Conservation (phyloP, 305 asterid genomes). For the Stenogyne calaminthoides region DNA sequence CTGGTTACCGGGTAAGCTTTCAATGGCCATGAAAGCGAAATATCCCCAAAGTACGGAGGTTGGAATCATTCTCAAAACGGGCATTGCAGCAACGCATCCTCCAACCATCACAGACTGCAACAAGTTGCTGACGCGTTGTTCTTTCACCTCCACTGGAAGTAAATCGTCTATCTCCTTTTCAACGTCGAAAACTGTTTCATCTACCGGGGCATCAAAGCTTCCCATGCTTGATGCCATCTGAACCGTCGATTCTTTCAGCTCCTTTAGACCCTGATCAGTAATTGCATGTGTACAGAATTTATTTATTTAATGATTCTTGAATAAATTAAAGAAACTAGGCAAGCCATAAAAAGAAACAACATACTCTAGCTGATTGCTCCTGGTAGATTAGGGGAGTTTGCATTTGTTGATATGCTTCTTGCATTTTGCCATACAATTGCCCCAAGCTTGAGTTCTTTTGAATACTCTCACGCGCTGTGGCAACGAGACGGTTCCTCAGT, state of each 20-base stretch:
- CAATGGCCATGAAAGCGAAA: slow-evolving; percentile 95
- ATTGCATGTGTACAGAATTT: no score
- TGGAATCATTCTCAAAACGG: slow-evolving; percentile 84
- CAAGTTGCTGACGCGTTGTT: slow-evolving; percentile 86
- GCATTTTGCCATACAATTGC: slow-evolving; percentile 85
- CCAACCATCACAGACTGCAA: slow-evolving; percentile 82
- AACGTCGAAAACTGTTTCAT: slow-evolving; percentile 75
- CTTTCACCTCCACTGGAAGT: slow-evolving; percentile 88
- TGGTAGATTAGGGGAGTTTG: slow-evolving; percentile 90
- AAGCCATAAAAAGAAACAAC: neutral
- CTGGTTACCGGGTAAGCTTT: slow-evolving; percentile 89
- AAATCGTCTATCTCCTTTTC: slow-evolving; percentile 89
- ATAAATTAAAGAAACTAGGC: no score
- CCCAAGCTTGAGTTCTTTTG: slow-evolving; percentile 74
- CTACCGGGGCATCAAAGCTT: slow-evolving; percentile 77
- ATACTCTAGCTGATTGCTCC: slow-evolving; percentile 59
- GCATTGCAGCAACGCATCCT: slow-evolving; percentile 90
- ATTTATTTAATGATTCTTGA: no score
- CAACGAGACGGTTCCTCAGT: slow-evolving; percentile 75
- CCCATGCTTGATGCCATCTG: slow-evolving; percentile 86
- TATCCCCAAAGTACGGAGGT: slow-evolving; percentile 96
- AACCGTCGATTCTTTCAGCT: slow-evolving; percentile 78
- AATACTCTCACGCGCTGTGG: slow-evolving; percentile 72
- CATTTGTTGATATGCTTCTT: slow-evolving; percentile 87
- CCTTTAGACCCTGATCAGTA: slow-evolving; percentile 68